A percentile compares a stretch with the other conserved stretches of the same genome.
phyloP scores from a whole-genome alignment of 148 eudicot genomes.

The Beta vulgaris region DNA sequence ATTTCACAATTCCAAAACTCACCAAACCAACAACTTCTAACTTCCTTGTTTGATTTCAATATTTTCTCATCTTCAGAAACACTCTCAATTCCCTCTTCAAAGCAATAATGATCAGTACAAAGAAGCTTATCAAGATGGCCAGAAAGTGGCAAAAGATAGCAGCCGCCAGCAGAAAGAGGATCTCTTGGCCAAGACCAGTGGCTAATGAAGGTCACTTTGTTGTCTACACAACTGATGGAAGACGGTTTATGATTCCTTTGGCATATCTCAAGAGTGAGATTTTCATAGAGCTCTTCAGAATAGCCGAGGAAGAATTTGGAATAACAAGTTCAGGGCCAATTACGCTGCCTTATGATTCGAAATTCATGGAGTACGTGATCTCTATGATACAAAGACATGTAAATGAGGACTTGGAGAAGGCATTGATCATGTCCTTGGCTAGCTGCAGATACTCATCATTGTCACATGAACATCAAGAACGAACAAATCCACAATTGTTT shows the following conservation, averaged over 20 bases:
- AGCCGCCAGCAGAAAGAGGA: constrained; percentile 20
- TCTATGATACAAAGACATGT: constrained; percentile 19
- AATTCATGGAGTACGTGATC: constrained; percentile 11
- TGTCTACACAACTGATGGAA: constrained; percentile 24
- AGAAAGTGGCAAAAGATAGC: constrained; percentile 38
- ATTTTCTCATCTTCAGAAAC: neutral
- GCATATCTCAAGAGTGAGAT: constrained; percentile 9
- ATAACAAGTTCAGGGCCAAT: constrained; percentile 19
- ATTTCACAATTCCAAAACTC: neutral
- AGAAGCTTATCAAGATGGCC: constrained; percentile 42
- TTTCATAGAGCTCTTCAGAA: constrained; percentile 13
- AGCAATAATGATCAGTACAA: constrained; percentile 32
- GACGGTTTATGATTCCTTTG: constrained; percentile 25
- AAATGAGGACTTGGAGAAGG: constrained; percentile 20
- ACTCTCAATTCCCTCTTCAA: neutral
- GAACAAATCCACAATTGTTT: neutral
- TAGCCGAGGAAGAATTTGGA: constrained; percentile 28
- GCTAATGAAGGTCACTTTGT: constrained; percentile 20
- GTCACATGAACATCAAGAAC: constrained; percentile 7
- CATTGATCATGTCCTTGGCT: constrained; percentile 15
- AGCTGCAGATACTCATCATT: constrained; percentile 15
- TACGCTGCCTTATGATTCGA: constrained; percentile 20
- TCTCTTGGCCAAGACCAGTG: constrained; percentile 21
- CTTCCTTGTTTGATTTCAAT: no score
- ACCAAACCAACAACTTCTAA: neutral